phyloP scores from a whole-genome alignment of 108 stramenopile species.

The Nannochloropsis gaditana region DNA sequence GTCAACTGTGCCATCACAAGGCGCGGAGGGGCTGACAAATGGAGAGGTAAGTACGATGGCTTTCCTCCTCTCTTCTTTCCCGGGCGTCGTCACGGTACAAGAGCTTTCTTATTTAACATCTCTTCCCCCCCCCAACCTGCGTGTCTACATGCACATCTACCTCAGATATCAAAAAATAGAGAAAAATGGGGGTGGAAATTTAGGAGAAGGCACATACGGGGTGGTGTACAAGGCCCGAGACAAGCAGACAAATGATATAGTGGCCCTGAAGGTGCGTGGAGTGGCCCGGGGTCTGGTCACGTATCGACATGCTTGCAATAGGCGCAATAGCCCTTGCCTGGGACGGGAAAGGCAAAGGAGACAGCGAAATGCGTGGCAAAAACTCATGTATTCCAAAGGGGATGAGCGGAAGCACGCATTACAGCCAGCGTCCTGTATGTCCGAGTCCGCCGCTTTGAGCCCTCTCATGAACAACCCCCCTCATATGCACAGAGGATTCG shows the following conservation, averaged over 20 bases:
- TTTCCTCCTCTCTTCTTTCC: not conserved
- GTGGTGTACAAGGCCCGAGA: conserved; percentile 98
- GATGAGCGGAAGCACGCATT: not conserved
- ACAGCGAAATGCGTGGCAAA: too few relatives aligned
- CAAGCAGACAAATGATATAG: conserved; percentile 54
- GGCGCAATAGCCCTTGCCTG: too few relatives aligned
- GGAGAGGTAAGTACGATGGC: not conserved
- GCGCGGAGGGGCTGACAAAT: not conserved
- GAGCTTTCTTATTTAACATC: not conserved
- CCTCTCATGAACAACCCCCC: not conserved
- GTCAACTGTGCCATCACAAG: not conserved
- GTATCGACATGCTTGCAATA: too few relatives aligned
- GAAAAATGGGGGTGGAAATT: conserved; percentile 81
- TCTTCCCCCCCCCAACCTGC: not conserved
- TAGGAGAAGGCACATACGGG: conserved; percentile 98
- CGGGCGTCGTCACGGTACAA: not conserved
- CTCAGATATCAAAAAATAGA: conserved; percentile 61
- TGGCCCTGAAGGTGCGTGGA: conserved; percentile 50
- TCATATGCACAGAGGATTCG: conserved; percentile 56
- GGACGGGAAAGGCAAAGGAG: too few relatives aligned
- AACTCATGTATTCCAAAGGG: too few relatives aligned
- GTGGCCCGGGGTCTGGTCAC: too few relatives aligned
- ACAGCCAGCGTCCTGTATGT: too few relatives aligned
- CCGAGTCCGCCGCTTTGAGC: not conserved
- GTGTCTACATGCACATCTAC: not conserved